Evolutionary conservation across 129 eudicot species (phyloP), one percentile per base, ranked within the genome.

Genomic region (Escallonia rubra): DNA sequence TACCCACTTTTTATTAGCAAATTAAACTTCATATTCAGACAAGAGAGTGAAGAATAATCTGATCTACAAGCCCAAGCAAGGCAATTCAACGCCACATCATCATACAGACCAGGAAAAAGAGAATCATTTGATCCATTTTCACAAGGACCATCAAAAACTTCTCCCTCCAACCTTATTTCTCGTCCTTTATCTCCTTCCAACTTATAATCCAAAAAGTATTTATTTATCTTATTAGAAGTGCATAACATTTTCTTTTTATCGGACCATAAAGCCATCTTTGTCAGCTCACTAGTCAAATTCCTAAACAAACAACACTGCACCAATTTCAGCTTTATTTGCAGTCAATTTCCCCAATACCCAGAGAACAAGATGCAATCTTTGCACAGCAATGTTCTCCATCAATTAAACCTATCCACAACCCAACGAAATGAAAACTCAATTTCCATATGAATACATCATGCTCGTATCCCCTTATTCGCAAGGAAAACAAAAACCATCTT

Each of bases 71-170:
- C 75, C 82, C 86, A 62, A 41, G 86, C 85, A 55, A 88, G 85
- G 70, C 91, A 85, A 51, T 74, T 84, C 57, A 87, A 63, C 23
- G 89, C 87, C 62, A 87, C 95, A 73, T 87, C 95, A 68, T 83
- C 89, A 47, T 73, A 73, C 57, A 87, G 51, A 70, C 89, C 95
- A 57, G 95, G 89, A 62, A 87, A 65, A 55, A 80, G 68, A 56
- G 86, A 76, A 65, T 70, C 95, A 61, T 61, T 66, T 43, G 79
- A 76, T 57, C 77, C 72, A 66, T 53, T 12, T 59, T 67, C 69
- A 10, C 43, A 56, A 46, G 63, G 58, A 57, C 74, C 78, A 80
- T 71, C 84, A 74, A 63, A 73, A 50, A 45, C 80, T 72, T 76
- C 64, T 61, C 70, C 77, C 40, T 70, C 41, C 16, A 41, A 56